Conservation (phyloP, 768 basidiomycete genomes). For the Leccinum uliginosum region DNA sequence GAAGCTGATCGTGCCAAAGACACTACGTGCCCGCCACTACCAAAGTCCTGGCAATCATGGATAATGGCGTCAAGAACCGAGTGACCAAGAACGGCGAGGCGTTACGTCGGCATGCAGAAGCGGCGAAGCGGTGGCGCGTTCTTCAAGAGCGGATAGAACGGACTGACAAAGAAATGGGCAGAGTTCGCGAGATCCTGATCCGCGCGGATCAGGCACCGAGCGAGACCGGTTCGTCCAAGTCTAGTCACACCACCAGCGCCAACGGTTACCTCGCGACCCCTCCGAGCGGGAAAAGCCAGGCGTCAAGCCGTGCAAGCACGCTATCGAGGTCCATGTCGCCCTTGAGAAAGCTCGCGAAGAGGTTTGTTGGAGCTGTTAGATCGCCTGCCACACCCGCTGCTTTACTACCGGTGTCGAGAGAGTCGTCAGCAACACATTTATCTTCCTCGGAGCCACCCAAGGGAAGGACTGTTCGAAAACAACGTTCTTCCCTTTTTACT, state of each 20-base stretch:
- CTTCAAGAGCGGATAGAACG: slow-evolving; percentile 74
- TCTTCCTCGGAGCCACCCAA: slow-evolving; percentile 53
- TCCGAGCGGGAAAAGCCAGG: slow-evolving; percentile 41
- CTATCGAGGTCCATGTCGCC: slow-evolving; percentile 79
- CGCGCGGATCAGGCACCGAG: slow-evolving; percentile 49
- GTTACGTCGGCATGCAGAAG: slow-evolving; percentile 83
- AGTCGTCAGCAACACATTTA: slow-evolving; percentile 29
- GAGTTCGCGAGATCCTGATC: slow-evolving; percentile 54
- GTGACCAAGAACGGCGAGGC: slow-evolving; percentile 98
- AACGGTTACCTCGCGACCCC: slow-evolving; percentile 68
- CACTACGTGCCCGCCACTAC: slow-evolving; percentile 94
- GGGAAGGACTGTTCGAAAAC: slow-evolving; percentile 40
- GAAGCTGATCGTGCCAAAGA: slow-evolving; percentile 37
- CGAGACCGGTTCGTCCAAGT: slow-evolving; percentile 68
- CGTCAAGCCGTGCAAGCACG: slow-evolving; percentile 37
- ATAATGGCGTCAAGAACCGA: slow-evolving; percentile 89
- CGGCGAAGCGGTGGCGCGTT: slow-evolving; percentile 79
- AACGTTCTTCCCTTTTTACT: slow-evolving; percentile 60
- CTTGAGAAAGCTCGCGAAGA: slow-evolving; percentile 72
- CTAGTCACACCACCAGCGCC: slow-evolving; percentile 41
- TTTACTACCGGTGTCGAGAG: slow-evolving; percentile 45
- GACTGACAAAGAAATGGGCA: slow-evolving; percentile 81
- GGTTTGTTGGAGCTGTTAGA: slow-evolving; percentile 48
- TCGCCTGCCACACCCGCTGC: slow-evolving; percentile 39
- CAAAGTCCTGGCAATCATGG: slow-evolving; percentile 89